A percentile compares a stretch with the other conserved stretches of the same genome.
These are phyloP conservation scores for Candida sithepensis DNA, from an alignment of 805 yeast species.

Conservation along the genomic window DNA sequence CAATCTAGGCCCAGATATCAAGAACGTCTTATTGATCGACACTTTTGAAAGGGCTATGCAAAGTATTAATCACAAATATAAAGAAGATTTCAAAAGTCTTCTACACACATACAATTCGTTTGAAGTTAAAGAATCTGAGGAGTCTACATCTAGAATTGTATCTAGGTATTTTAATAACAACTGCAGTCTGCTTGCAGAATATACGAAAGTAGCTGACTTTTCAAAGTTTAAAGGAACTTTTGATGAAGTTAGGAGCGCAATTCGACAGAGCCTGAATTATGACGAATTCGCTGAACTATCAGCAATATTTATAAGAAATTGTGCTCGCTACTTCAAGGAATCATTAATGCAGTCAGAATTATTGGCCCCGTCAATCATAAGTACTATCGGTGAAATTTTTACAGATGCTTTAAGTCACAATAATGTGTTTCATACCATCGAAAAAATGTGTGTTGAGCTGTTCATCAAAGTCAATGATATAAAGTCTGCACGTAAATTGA, in stretches of 20 bases:
- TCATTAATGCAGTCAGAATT: neutral
- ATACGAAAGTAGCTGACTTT: neutral
- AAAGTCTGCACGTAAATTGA: slow-evolving; percentile 25
- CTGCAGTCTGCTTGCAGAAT: slow-evolving; percentile 3
- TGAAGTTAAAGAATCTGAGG: slow-evolving; percentile 5
- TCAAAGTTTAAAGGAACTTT: neutral
- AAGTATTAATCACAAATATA: slow-evolving; percentile 7
- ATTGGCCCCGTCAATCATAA: neutral
- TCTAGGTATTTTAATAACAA: slow-evolving; percentile 2
- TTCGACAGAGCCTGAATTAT: neutral
- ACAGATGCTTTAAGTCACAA: slow-evolving; percentile 27
- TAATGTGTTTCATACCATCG: slow-evolving; percentile 42
- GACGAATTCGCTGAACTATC: slow-evolving; percentile 3
- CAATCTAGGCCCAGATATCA: slow-evolving; percentile 6
- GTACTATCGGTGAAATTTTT: slow-evolving; percentile 22
- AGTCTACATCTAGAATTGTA: slow-evolving; percentile 2
- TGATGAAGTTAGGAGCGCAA: neutral
- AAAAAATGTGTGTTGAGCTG: slow-evolving; percentile 36
- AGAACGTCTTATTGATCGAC: slow-evolving; percentile 11
- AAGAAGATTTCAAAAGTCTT: neutral
- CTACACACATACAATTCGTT: slow-evolving; percentile 16
- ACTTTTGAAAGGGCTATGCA: slow-evolving; percentile 32
- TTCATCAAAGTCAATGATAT: slow-evolving; percentile 30
- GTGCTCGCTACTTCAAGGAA: slow-evolving; percentile 4
- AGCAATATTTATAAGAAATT: slow-evolving; percentile 6